Base-by-base conservation (phyloP, 2,329 filamentous ascomycete genomes). In the Ceratocystis eucalypticola region DNA sequence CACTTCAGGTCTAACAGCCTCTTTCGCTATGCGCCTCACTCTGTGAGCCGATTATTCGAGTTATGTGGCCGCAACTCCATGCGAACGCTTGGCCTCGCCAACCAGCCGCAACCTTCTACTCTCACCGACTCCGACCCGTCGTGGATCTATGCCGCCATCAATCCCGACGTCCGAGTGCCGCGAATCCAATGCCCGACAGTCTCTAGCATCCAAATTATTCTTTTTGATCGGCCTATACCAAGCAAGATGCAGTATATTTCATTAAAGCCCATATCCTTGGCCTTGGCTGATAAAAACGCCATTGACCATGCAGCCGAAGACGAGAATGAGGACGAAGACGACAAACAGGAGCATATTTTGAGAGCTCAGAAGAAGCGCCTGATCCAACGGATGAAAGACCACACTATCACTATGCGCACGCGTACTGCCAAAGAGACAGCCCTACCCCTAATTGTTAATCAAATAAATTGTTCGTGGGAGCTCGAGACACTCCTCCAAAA, bases 201-300 rank as follows among this genome's bases (percentile, higher is more conserved):
- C 4, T 80, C 88, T 22, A 90, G 86, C 59, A 84, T 96, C 59
- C 94, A 99, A 73, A 83, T 96, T 57, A 88, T 97, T 67, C 80
- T 95, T 67, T 99, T 95, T 75, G 86, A 96, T 71, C 82, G 92
- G 61, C 94, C 94, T 0, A 83, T 88, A 66, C 93, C 94, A 0
- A 85, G 82, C 41, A 84, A 86, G 66, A 97, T 99, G 94, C 93
- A 99, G 75, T 99, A 97, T 75, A 88, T 97, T 71, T 99, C 94
- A 0, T 79, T 96, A 22, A 84, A 85, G 33, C 93, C 94, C 0
- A 97, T 99, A 64, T 87, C 91, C 0, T 80, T 99, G 53, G 91
- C 91, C 0, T 79, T 99, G 15, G 89, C 83, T 1, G 88, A 93
- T 72, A 91, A 93, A 71, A 67, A 78, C 73, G 70, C 70, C 65